Conservation (phyloP, 2,329 filamentous ascomycete genomes). For the Cladosporium austrohemisphaericum region DNA sequence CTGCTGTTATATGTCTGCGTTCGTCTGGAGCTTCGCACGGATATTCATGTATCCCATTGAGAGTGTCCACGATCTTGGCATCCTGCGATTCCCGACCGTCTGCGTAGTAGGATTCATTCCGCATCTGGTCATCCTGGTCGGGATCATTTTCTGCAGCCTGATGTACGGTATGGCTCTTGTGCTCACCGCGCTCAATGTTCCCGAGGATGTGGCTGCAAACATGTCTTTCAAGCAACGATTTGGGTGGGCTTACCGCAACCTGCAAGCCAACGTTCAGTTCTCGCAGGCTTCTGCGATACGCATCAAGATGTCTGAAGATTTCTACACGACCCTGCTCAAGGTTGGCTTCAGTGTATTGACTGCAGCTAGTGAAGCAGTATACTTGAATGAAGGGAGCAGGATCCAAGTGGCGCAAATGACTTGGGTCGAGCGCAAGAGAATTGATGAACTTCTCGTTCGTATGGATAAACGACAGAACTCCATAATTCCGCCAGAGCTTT, state of each 20-base stretch:
- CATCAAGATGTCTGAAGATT: slow-evolving; percentile 85
- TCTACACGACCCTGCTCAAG: slow-evolving; percentile 85
- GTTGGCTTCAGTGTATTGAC: slow-evolving; percentile 85
- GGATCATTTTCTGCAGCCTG: slow-evolving; percentile 68
- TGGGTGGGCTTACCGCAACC: slow-evolving; percentile 71
- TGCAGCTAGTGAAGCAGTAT: slow-evolving; percentile 92
- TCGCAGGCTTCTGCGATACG: slow-evolving; percentile 62
- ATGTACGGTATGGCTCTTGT: slow-evolving; percentile 77
- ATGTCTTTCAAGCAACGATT: slow-evolving; percentile 59
- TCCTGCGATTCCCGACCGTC: slow-evolving; percentile 86
- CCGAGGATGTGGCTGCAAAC: slow-evolving; percentile 45
- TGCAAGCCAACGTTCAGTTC: slow-evolving; percentile 86
- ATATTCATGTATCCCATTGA: slow-evolving; percentile 43
- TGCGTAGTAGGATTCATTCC: slow-evolving; percentile 94
- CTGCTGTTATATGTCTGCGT: slow-evolving; percentile 80
- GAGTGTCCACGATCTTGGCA: slow-evolving; percentile 61
- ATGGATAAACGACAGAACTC: slow-evolving; percentile 36
- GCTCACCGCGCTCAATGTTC: slow-evolving; percentile 68
- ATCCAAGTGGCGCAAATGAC: slow-evolving; percentile 73
- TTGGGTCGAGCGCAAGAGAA: slow-evolving; percentile 86
- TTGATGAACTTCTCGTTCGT: slow-evolving; percentile 61
- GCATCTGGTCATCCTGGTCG: slow-evolving; percentile 78
- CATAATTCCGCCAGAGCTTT: slow-evolving; percentile 41
- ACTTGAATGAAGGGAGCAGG: slow-evolving; percentile 80
- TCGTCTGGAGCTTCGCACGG: slow-evolving; percentile 68